Conservation (phyloP, 2,329 filamentous ascomycete species). For the Apiospora malaysiana region DNA sequence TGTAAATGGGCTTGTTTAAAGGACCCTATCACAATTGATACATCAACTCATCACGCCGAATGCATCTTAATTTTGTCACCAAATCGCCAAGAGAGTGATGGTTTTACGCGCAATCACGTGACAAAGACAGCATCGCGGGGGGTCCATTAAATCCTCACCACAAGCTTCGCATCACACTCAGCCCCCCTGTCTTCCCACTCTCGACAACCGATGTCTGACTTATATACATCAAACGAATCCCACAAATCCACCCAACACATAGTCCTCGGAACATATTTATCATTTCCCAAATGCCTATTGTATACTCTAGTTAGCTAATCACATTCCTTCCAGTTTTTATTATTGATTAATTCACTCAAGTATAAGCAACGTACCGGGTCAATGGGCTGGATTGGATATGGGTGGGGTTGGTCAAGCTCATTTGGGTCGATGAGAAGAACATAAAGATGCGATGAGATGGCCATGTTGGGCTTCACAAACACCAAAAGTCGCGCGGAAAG, state of each 20-base stretch:
- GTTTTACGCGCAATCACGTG: not conserved
- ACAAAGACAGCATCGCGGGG: too few relatives aligned
- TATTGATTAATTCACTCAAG: not conserved
- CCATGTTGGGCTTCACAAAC: not conserved
- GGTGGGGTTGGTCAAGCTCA: not conserved
- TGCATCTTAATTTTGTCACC: not conserved
- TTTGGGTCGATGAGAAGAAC: not conserved
- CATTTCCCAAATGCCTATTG: not conserved
- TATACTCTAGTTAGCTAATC: not conserved
- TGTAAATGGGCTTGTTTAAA: not conserved
- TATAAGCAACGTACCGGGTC: not conserved
- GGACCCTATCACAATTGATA: not conserved
- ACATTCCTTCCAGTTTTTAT: not conserved
- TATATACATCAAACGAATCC: not conserved
- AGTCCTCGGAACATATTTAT: not conserved
- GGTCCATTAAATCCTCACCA: too few relatives aligned
- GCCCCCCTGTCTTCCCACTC: too few relatives aligned
- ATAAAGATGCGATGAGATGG: not conserved
- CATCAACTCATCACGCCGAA: not conserved
- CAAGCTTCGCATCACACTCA: too few relatives aligned
- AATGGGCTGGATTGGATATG: not conserved
- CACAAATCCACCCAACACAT: not conserved
- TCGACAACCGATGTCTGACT: too few relatives aligned
- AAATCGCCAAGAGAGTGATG: not conserved
- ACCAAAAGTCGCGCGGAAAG: not conserved